Evolutionary conservation across 2,329 filamentous ascomycete species (phyloP).

Genomic region (Teratosphaeria gauchensis): DNA sequence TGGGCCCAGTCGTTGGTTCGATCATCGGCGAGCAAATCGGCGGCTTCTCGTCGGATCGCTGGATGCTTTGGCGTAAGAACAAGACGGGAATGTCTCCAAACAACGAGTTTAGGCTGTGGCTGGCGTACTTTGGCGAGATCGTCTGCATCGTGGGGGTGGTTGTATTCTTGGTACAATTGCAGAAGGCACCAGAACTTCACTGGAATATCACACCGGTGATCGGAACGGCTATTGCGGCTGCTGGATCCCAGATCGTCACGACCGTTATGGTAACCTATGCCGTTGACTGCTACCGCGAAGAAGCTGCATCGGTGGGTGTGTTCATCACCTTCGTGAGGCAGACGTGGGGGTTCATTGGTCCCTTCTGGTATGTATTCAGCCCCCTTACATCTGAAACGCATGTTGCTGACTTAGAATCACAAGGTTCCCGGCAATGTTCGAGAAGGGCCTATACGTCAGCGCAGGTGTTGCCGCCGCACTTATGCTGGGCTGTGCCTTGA

Average conservation of each 20-base stretch:
- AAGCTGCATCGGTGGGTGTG: slow-evolving; percentile 44
- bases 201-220: slow-evolving; percentile 49
- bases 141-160: slow-evolving; percentile 42
- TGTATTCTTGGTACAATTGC: slow-evolving; percentile 43
- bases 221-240: slow-evolving; percentile 39
- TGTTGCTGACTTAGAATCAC: neutral
- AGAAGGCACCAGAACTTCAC: slow-evolving; percentile 30
- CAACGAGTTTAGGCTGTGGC: slow-evolving; percentile 47
- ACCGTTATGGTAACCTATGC: slow-evolving; percentile 45
- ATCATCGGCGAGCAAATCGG: slow-evolving; percentile 49
- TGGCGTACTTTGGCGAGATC: slow-evolving; percentile 43
- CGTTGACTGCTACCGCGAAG: slow-evolving; percentile 44
- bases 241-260: slow-evolving; percentile 51
- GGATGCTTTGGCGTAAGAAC: slow-evolving; percentile 35
- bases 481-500: slow-evolving; percentile 8
- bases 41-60: slow-evolving; percentile 43
- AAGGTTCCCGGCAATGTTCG: slow-evolving; percentile 29
- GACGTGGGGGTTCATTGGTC: slow-evolving; percentile 42
- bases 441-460: slow-evolving; percentile 20
- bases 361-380: slow-evolving; percentile 13
- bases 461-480: slow-evolving; percentile 25
- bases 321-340: slow-evolving; percentile 48
- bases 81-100: slow-evolving; percentile 25
- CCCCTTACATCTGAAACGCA: neutral
- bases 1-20: slow-evolving; percentile 46